phyloP scores from a whole-genome alignment of 352 stramenopile species.

The Synura sp. region DNA sequence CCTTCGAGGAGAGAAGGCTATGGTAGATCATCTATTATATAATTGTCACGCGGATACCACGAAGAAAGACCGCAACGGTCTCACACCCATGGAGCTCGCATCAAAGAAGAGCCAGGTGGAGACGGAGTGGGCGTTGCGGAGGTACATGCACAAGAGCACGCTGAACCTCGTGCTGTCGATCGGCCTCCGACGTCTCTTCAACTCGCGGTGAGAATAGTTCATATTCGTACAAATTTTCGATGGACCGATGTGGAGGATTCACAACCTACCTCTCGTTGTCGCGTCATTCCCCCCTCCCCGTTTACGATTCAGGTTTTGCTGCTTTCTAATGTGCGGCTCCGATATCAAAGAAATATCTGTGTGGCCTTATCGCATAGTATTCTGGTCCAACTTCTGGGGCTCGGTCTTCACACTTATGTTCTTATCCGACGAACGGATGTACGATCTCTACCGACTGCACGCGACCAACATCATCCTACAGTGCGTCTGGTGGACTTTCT shows the following conservation, averaged over 20 bases:
- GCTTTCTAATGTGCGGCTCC: not conserved
- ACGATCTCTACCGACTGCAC: not conserved
- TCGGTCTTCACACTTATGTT: not conserved
- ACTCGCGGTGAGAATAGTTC: no score
- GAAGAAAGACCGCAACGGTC: slow-evolving; percentile 63
- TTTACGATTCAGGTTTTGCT: not conserved
- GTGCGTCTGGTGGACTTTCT: not conserved
- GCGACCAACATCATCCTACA: not conserved
- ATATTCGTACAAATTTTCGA: no score
- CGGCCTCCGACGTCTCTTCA: no score
- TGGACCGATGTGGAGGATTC: no score
- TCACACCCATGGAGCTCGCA: slow-evolving; percentile 65
- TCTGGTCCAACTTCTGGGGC: slow-evolving; percentile 4
- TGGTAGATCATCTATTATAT: slow-evolving; percentile 60
- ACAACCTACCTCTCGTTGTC: no score
- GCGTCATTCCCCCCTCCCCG: no score
- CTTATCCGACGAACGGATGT: not conserved
- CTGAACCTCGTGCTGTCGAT: no score
- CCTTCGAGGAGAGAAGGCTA: slow-evolving; percentile 62
- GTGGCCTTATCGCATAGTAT: slow-evolving; percentile 1
- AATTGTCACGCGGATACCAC: slow-evolving; percentile 48
- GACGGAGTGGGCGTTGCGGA: not conserved
- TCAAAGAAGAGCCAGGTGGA: slow-evolving; percentile 63
- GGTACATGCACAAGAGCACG: no score
- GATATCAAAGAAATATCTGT: not conserved